These are phyloP conservation scores for Rhododendron henanense DNA, from an alignment of 148 eudicot species.

Conservation along the genomic window DNA sequence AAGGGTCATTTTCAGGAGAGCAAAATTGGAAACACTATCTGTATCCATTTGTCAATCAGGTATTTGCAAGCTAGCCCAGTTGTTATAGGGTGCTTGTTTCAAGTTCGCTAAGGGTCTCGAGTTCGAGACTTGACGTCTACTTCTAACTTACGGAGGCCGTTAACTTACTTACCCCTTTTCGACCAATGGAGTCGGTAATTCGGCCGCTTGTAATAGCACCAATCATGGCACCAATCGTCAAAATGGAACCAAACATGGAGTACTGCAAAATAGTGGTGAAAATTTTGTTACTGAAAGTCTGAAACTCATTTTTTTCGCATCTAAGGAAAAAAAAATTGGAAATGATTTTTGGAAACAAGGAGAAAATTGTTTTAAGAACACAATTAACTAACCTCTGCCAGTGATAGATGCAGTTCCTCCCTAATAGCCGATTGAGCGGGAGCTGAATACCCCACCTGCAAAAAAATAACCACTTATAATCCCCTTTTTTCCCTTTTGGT, in stretches of 20 bases:
- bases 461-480: background rate
- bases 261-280: slow-evolving; percentile 32
- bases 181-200: slow-evolving; percentile 57
- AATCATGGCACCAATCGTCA: slow-evolving; percentile 82
- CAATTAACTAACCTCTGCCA: slow-evolving; percentile 44
- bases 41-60: too few relatives aligned
- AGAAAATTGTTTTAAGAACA: background rate
- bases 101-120: too few relatives aligned
- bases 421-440: slow-evolving; percentile 80
- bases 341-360: background rate
- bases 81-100: too few relatives aligned
- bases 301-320: background rate
- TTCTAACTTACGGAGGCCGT: too few relatives aligned
- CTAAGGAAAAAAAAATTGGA: background rate
- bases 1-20: too few relatives aligned
- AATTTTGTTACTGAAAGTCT: background rate
- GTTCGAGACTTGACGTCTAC: too few relatives aligned
- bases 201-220: slow-evolving; percentile 75
- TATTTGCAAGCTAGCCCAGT: too few relatives aligned
- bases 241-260: slow-evolving; percentile 74
- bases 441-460: slow-evolving; percentile 85
- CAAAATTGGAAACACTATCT: too few relatives aligned
- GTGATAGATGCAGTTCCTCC: slow-evolving; percentile 52
- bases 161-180: slow-evolving; percentile 60
- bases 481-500: too few relatives aligned